Base-by-base conservation (phyloP, 805 yeast genomes). In the Lipomyces oligophaga region DNA sequence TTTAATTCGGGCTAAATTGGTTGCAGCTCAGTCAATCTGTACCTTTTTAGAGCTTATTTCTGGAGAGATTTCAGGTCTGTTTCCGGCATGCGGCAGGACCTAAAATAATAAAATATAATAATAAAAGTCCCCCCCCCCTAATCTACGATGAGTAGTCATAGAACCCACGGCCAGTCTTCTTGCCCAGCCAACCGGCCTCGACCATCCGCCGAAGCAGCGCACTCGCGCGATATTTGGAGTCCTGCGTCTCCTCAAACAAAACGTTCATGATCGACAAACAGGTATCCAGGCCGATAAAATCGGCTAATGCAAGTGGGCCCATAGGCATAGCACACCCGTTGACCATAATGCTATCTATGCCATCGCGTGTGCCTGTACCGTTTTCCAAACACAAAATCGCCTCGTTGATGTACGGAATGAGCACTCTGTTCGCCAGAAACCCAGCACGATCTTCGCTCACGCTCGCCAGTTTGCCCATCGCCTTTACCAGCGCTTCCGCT, bases 311-410 rank as follows among this genome's bases (percentile, higher is more conserved):
- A 25, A 70, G 56, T 2, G 74, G 74, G 5, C 74, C 74, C 72
- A 70, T 68, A 20, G 74, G 74, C 72, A 70, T 66, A 21, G 73
- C 74, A 49, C 74, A 70, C 21, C 74, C 74, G 49, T 67, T 68
- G 58, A 63, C 66, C 73, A 70, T 69, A 55, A 70, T 70, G 50
- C 56, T 66, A 59, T 70, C 74, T 43, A 70, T 68, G 47, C 68
- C 72, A 48, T 70, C 71, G 45, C 63, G 60, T 26, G 52, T 31
- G 36, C 73, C 74, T 20, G 68, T 49, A 10, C 73, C 73, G 8
- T 67, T 63, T 59, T 70, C 74, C 7, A 64, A 49, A 33, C 67
- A 59, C 30, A 67, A 58, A 44, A 69, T 62, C 13, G 74, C 74
- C 59, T 70, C 74, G 52, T 70, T 70, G 58, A 70, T 66, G 58